Evolutionary conservation across 176 grass and related monocot genomes (phyloP).

Genomic region (Saccharum officinarum): DNA sequence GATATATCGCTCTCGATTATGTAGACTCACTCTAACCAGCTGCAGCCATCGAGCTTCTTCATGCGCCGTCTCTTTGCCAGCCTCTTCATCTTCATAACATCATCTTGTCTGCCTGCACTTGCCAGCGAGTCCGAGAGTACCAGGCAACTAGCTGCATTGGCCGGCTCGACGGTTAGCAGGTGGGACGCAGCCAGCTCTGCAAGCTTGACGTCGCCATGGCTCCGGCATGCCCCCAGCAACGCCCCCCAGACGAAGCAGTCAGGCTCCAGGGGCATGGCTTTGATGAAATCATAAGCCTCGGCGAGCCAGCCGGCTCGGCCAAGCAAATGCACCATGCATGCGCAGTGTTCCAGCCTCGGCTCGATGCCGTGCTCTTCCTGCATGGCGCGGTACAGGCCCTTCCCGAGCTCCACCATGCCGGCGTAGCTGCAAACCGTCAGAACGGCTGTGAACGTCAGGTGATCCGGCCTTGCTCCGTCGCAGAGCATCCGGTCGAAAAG

Average conservation of each 20-base stretch:
- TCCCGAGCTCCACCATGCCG: slow-evolving; percentile 56
- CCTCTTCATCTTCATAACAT: slow-evolving; percentile 52
- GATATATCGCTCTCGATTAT: neutral
- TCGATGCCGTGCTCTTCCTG: slow-evolving; percentile 34
- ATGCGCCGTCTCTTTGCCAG: slow-evolving; percentile 44
- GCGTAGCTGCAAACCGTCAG: slow-evolving; percentile 62
- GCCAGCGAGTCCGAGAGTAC: slow-evolving; percentile 49
- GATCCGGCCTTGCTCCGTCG: slow-evolving; percentile 30
- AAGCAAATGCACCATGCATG: slow-evolving; percentile 69
- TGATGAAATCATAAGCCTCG: slow-evolving; percentile 53
- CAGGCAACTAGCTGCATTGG: slow-evolving; percentile 40
- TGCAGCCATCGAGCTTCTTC: slow-evolving; percentile 49
- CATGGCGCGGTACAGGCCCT: slow-evolving; percentile 49
- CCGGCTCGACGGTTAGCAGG: slow-evolving; percentile 46
- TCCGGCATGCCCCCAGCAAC: slow-evolving; percentile 53
- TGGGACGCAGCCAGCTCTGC: slow-evolving; percentile 37
- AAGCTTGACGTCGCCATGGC: slow-evolving; percentile 65
- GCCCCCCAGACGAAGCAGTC: slow-evolving; percentile 75
- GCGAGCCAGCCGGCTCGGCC: slow-evolving; percentile 52
- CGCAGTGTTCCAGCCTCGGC: slow-evolving; percentile 68
- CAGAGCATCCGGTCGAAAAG: slow-evolving; percentile 49
- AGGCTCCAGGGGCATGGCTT: slow-evolving; percentile 57
- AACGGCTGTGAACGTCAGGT: slow-evolving; percentile 64
- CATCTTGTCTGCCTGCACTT: slow-evolving; percentile 30
- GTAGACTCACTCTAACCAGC: slow-evolving; percentile 44